Conservation (phyloP, 306 rosid species). For the Castanea sativa region DNA sequence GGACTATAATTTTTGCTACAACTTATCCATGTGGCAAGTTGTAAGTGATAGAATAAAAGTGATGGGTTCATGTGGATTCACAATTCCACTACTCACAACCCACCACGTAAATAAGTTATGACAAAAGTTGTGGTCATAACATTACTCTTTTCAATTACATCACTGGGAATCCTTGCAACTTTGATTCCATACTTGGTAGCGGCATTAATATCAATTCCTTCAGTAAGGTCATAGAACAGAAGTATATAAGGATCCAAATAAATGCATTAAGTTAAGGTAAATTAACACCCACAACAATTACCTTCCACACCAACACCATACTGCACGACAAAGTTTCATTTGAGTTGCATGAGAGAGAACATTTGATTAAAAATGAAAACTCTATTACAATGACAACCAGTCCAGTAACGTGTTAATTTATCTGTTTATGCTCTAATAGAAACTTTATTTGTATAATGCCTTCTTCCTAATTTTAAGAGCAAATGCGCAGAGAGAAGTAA, state of each 20-base stretch:
- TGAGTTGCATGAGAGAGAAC: slow-evolving; percentile 61
- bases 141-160: slow-evolving; percentile 1
- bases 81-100: too few species aligned
- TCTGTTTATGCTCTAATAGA: neutral
- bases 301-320: slow-evolving; percentile 94
- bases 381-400: neutral
- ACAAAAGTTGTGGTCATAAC: too few species aligned
- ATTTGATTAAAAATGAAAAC: neutral
- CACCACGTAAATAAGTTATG: too few species aligned
- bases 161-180: slow-evolving; percentile 81
- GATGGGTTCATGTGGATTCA: too few species aligned
- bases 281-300: slow-evolving; percentile 20
- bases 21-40: too few species aligned
- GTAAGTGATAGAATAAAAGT: too few species aligned
- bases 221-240: slow-evolving; percentile 4
- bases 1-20: too few species aligned
- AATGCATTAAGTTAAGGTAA: neutral
- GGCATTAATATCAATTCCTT: slow-evolving; percentile 87
- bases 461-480: neutral
- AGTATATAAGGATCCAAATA: neutral
- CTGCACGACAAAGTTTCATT: slow-evolving; percentile 78
- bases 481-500: neutral
- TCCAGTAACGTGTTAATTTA: neutral
- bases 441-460: neutral
- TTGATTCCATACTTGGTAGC: slow-evolving; percentile 73